Evolutionary conservation across 306 rosid genomes (phyloP), one percentile per base, ranked within the genome.

Genomic region (Fagus sylvatica): DNA sequence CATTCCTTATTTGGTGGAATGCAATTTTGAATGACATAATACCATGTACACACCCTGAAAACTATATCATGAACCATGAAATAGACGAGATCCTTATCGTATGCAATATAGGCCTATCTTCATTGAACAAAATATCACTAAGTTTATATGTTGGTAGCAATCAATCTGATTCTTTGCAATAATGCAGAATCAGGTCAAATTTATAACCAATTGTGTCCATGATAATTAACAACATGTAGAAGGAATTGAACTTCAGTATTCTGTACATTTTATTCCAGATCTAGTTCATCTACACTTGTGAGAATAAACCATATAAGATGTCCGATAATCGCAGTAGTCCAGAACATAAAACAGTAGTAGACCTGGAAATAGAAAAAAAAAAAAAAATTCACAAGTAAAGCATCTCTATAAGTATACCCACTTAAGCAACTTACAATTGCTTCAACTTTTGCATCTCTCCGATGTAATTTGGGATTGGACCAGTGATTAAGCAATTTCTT

Each of bases 401-500:
- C 3, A 5, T 6, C 37, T 53, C 53, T 46, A 57, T 55, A 10
- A 7, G 22, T 36, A 8, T 34, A 28, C n/a, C 22, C 54, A 22
- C 30, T n/a, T 61, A 19, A 36, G 74, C 54, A 71, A 80, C 96
- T 87, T 84, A 93, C 97, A 93, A 53, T 36, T 40, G 16, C 56
- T 40, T 79, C 74, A 92, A 71, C 0, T 2, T 0, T 39, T 7
- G 16, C 56, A 83, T 11, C 5, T 30, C 49, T 13, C 80, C 89
- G 22, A 88, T 40, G 78, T 83, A 81, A 6, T 2, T 12, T 10
- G 87, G 92, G 67, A 93, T 84, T 59, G 65, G 6, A 78, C 74
- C 92, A 10, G 53, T 72, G 56, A 93, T 83, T 68, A 79, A 85
- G 84, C 97, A 93, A 74, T 89, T 93, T 57, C 96, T 90, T 83